Percentiles rank a stretch among this genome's conserved stretches.
Evolutionary conservation across 768 basidiomycete genomes (phyloP).

Genomic region (Xerocomellus amylosporus): DNA sequence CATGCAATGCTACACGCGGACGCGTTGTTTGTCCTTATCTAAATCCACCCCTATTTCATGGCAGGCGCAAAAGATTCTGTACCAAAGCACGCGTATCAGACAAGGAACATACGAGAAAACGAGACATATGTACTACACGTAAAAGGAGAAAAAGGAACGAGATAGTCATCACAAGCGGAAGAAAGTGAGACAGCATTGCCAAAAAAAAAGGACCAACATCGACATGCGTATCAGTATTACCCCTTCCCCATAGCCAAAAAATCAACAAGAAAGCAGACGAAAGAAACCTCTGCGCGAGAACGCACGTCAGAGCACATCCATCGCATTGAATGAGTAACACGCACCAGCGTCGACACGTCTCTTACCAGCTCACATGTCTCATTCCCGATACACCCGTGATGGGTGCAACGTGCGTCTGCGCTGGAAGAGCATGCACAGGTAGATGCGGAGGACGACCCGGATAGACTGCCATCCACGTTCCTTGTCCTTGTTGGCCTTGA

Average conservation of each 20-base stretch:
- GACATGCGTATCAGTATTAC: slow-evolving; percentile 22
- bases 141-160: background rate
- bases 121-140: slow-evolving; percentile 1
- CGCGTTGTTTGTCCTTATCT: slow-evolving; percentile 20
- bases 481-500: slow-evolving; percentile 13
- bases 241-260: slow-evolving; percentile 9
- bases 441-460: slow-evolving; percentile 15
- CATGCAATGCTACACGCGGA: background rate
- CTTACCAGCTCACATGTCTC: slow-evolving; percentile 27
- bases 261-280: slow-evolving; percentile 14
- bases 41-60: background rate
- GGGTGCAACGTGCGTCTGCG: slow-evolving; percentile 8
- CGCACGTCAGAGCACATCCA: background rate
- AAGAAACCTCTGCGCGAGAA: background rate
- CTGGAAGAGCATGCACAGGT: slow-evolving; percentile 17
- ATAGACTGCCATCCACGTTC: slow-evolving; percentile 26
- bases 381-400: slow-evolving; percentile 26
- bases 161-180: background rate
- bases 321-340: background rate
- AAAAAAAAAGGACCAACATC: slow-evolving; percentile 6
- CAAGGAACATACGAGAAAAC: background rate
- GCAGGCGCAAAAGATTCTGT: background rate
- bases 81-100: background rate
- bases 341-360: slow-evolving; percentile 1
- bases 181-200: slow-evolving; percentile 1